These are phyloP conservation scores for Sisymbrium altissimum DNA, from an alignment of 345 rosid genomes.

Conservation along the genomic window DNA sequence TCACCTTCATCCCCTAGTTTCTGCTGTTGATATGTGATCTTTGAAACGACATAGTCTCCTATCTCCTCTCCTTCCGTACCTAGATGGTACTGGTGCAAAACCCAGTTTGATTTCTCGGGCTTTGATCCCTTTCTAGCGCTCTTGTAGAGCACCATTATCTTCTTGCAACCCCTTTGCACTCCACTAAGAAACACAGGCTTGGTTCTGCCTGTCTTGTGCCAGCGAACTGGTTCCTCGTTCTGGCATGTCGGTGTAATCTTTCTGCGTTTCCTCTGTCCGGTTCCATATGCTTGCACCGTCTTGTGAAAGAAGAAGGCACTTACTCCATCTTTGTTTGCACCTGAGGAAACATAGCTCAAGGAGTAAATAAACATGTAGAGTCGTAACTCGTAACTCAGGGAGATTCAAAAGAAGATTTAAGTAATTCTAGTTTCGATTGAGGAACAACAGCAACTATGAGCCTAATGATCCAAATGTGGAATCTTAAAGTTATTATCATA, in stretches of 20 bases:
- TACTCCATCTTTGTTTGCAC: conserved; percentile 82
- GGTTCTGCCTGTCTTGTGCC: conserved; percentile 98
- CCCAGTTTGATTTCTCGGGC: conserved; percentile 82
- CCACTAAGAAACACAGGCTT: conserved; percentile 60
- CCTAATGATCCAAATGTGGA: neutral
- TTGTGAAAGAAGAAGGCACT: conserved; percentile 74
- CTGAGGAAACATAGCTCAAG: conserved; percentile 36
- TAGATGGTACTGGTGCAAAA: conserved; percentile 86
- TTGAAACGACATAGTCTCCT: conserved; percentile 79
- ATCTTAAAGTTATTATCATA: neutral
- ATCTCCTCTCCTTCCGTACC: conserved; percentile 70
- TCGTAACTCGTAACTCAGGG: neutral
- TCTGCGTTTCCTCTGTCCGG: conserved; percentile 91
- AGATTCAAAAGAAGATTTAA: neutral
- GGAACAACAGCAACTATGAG: too few relatives aligned
- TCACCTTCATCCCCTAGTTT: conserved; percentile 55
- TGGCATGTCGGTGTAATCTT: conserved; percentile 54
- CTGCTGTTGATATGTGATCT: conserved; percentile 57
- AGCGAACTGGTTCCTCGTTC: conserved; percentile 62
- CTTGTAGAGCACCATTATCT: conserved; percentile 90
- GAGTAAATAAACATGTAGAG: neutral
- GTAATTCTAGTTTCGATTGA: too few relatives aligned
- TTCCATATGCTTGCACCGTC: conserved; percentile 79
- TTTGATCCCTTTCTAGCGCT: conserved; percentile 64
- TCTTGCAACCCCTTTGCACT: conserved; percentile 70